Base-by-base conservation (phyloP, 148 eudicot species). In the Spergularia bocconei region DNA sequence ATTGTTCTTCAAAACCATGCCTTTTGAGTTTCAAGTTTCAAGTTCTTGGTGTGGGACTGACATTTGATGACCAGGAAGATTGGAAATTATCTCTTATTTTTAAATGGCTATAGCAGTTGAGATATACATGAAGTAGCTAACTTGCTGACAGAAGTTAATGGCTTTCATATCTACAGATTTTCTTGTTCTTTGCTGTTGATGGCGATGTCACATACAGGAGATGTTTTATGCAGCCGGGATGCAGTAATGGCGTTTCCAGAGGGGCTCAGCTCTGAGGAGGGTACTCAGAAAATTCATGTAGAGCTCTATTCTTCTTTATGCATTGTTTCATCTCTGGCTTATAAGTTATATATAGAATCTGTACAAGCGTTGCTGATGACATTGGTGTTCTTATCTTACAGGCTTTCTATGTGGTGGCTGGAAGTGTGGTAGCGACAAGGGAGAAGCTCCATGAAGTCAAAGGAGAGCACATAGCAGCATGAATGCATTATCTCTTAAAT, bases 181-280 rank as follows among this genome's bases (percentile, higher is more conserved):
- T 62, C 61, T 29, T 77, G 61, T 62, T 70, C 33, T 47, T 77
- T 47, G 70, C 63, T 63, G 69, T 73, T 5, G 75, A 70, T 38
- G 56, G 55, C 55, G 70, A 71, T 1, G 25, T 33, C n/a, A n/a
- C n/a, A n/a, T 14, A 23, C 39, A 21, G 79, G 41, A 7, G 61
- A 54, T 52, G 75, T 39, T 23, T 21, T 59, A 20, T 6, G 23
- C 53, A 25, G 25, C 7, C 79, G 79, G 51, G 79, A 69, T 20
- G 69, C 79, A 5, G 13, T 77, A 13, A 21, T 36, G 21, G 63
- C 62, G 10, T 59, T 77, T 51, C 75, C 70, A n/a, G 51, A 70
- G 20, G 74, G 23, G 29, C 79, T 77, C 69, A 52, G 14, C 64
- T 70, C 79, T 52, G 16, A 44, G 6, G 69, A 70, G 10, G 79